Evolutionary conservation across 306 rosid genomes (phyloP).

Genomic region (Quercus alba): DNA sequence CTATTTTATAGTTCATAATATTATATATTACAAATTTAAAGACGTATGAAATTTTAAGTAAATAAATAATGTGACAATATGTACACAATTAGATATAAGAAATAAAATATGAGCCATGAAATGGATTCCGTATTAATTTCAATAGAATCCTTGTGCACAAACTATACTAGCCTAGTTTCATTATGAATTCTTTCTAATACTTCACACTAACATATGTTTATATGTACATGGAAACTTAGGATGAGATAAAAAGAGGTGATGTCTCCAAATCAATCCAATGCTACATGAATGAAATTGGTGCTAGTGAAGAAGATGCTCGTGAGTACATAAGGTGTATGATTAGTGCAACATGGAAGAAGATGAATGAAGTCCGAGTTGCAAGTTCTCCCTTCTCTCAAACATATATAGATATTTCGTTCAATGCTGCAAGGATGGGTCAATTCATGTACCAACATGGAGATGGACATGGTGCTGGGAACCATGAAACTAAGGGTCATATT

Average conservation of each 20-base stretch:
- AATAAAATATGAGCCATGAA: too few species aligned
- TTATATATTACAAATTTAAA: too few species aligned
- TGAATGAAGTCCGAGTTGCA: neutral
- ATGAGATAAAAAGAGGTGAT: slow-evolving; percentile 18
- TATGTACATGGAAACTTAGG: neutral
- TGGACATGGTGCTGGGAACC: neutral
- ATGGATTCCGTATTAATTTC: too few species aligned
- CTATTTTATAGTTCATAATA: neutral
- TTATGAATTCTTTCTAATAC: neutral
- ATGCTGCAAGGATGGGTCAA: slow-evolving; percentile 8
- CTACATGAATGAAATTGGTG: neutral
- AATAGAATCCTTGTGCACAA: neutral
- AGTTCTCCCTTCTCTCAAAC: neutral
- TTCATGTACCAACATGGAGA: slow-evolving; percentile 11
- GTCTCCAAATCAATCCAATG: slow-evolving; percentile 14
- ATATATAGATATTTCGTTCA: neutral
- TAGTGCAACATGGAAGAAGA: slow-evolving; percentile 8
- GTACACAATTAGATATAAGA: too few species aligned
- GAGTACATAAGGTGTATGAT: neutral
- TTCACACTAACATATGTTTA: too few species aligned
- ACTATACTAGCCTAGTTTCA: neutral
- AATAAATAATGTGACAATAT: too few species aligned
- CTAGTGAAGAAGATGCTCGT: slow-evolving; percentile 5
- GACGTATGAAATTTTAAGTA: too few species aligned
- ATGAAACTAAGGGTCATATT: neutral